Conservation (phyloP, 2,329 filamentous ascomycete species). For the Cercospora brassicicola region DNA sequence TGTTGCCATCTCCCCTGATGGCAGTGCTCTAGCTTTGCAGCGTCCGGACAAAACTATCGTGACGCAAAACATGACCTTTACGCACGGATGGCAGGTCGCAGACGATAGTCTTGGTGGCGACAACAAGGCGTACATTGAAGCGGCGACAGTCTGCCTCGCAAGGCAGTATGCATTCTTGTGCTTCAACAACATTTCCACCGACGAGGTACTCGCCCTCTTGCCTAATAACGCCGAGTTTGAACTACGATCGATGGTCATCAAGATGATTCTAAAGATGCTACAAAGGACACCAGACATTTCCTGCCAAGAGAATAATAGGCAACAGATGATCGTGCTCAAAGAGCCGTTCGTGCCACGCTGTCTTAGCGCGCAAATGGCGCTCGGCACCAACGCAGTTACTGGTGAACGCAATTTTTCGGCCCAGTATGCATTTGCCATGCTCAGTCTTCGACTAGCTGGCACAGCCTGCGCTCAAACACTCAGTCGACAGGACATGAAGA, state of each 20-base stretch:
- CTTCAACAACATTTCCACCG: conserved; percentile 49
- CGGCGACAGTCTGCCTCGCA: conserved; percentile 38
- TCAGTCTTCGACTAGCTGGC: conserved; percentile 69
- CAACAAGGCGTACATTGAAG: conserved; percentile 32
- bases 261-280: conserved; percentile 67
- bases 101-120: conserved; percentile 32
- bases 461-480: conserved; percentile 32
- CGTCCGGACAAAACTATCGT: conserved; percentile 47
- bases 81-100: conserved; percentile 33
- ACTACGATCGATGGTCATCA: conserved; percentile 61
- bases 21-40: conserved; percentile 48
- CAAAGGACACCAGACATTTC: conserved; percentile 79
- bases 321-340: conserved; percentile 60
- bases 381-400: conserved; percentile 68
- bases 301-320: conserved; percentile 62
- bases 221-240: conserved; percentile 52
- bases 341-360: conserved; percentile 73
- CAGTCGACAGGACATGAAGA: conserved; percentile 24
- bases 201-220: conserved; percentile 51
- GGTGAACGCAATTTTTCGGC: conserved; percentile 63
- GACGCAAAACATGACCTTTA: conserved; percentile 31
- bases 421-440: conserved; percentile 71
- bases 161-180: conserved; percentile 37
- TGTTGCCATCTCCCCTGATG: conserved; percentile 50
- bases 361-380: conserved; percentile 73